Conservation (phyloP, 371 early-diverging fungal genomes). For the Conidiobolus incongruus region DNA sequence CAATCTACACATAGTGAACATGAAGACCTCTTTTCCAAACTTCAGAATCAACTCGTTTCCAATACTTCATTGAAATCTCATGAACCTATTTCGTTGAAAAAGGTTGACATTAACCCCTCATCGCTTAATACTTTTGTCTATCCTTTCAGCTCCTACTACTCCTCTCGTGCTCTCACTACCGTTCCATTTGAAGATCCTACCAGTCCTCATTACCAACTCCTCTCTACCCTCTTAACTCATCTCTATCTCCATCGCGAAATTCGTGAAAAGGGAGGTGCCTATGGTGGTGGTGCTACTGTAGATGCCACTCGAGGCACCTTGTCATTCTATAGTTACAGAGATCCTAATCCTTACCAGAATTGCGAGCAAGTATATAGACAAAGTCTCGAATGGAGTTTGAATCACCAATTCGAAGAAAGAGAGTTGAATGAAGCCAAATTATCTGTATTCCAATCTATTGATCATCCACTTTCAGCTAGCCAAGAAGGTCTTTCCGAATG, state of each 20-base stretch:
- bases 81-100: too few species aligned
- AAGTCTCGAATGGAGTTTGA: conserved; percentile 38
- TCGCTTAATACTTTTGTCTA: too few species aligned
- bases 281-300: conserved; percentile 74
- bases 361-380: conserved; percentile 32
- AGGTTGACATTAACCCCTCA: too few species aligned
- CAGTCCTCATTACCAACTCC: conserved; percentile 12
- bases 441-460: conserved; percentile 63
- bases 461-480: conserved; percentile 61
- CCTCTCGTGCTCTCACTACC: conserved; percentile 39
- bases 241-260: conserved; percentile 81
- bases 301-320: conserved; percentile 51
- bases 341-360: conserved; percentile 63
- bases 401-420: conserved; percentile 23
- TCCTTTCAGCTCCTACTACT: conserved; percentile 73
- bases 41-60: too few species aligned
- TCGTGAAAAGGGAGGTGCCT: conserved; percentile 91
- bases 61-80: too few species aligned
- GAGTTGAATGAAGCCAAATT: conserved; percentile 82
- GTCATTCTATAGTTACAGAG: conserved; percentile 81
- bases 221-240: conserved; percentile 60
- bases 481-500: conserved; percentile 69
- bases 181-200: conserved; percentile 21
- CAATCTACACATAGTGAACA: too few species aligned
- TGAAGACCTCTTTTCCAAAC: too few species aligned